Conservation (phyloP, 441 rosid species). For the Rhodomyrtus psidioides region DNA sequence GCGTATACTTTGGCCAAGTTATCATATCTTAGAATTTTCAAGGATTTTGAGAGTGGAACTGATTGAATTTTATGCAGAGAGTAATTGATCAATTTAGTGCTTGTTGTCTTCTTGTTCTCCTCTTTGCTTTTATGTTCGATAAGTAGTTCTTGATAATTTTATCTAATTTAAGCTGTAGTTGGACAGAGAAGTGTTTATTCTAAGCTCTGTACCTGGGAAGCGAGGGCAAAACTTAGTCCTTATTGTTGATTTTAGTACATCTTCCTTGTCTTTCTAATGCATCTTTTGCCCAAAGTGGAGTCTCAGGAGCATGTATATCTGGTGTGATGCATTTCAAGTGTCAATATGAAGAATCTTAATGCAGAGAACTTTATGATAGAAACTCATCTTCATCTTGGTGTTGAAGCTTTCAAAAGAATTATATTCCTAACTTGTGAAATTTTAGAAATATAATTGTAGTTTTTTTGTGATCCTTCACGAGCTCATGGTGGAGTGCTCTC, state of each 20-base stretch:
- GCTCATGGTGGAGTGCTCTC: neutral
- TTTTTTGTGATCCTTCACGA: neutral
- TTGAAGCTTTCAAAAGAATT: neutral
- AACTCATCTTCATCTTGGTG: neutral
- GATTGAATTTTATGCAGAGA: neutral
- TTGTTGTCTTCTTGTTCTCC: neutral
- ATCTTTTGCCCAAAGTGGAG: neutral
- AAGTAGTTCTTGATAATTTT: neutral
- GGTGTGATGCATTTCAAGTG: neutral
- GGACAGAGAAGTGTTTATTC: neutral
- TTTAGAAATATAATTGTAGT: neutral
- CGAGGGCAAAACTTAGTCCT: neutral
- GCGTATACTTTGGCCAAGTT: slow-evolving; percentile 29
- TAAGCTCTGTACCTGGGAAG: neutral
- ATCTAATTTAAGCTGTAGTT: neutral
- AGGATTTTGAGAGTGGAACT: neutral
- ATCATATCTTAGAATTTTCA: neutral
- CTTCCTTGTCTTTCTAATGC: neutral
- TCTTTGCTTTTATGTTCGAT: neutral
- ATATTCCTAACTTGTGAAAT: neutral
- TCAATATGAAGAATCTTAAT: neutral
- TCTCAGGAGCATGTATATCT: neutral
- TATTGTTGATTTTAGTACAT: neutral
- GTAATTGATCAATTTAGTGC: neutral
- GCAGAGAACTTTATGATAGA: neutral